These are phyloP conservation scores for Xerocomus potaroensis DNA, from an alignment of 768 basidiomycete genomes.

Conservation along the genomic window DNA sequence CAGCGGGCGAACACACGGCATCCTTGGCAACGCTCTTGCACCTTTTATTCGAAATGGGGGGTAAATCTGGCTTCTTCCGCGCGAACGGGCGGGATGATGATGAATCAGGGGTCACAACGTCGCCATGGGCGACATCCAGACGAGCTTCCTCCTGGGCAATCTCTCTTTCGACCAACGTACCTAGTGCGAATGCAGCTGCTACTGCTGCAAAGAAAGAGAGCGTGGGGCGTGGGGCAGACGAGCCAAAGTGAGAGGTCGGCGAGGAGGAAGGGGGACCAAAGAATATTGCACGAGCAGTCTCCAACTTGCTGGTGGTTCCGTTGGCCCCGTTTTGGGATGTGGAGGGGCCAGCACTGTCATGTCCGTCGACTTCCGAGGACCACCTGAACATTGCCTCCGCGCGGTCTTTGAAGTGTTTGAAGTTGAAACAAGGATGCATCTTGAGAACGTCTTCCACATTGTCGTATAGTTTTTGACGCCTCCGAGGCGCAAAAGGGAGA, in stretches of 20 bases:
- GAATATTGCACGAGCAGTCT: conserved; percentile 30
- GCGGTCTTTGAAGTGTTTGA: conserved; percentile 43
- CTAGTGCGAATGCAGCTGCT: conserved; percentile 57
- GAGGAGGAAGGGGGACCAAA: conserved; percentile 18
- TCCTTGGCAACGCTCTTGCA: conserved; percentile 30
- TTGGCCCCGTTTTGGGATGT: conserved; percentile 31
- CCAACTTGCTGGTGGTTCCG: conserved; percentile 19
- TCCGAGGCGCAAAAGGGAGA: conserved; percentile 38
- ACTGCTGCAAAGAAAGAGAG: conserved; percentile 54
- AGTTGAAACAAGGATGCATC: conserved; percentile 49
- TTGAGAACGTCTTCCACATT: conserved; percentile 40
- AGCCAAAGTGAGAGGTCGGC: conserved; percentile 9
- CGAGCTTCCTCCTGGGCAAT: conserved; percentile 26
- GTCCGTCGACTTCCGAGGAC: conserved; percentile 31
- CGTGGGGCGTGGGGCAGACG: conserved; percentile 15
- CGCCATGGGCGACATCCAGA: conserved; percentile 19
- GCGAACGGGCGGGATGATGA: conserved; percentile 20
- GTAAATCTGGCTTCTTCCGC: conserved; percentile 21
- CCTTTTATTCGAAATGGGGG: conserved; percentile 16
- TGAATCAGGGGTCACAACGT: conserved; percentile 17
- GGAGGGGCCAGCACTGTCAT: conserved; percentile 4
- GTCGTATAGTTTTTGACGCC: conserved; percentile 36
- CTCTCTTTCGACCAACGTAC: conserved; percentile 39
- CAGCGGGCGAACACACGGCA: conserved; percentile 30
- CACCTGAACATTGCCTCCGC: conserved; percentile 42